Base-by-base conservation (phyloP, 1,284 basidiomycete genomes). In the Phaffia rhodozyma region DNA sequence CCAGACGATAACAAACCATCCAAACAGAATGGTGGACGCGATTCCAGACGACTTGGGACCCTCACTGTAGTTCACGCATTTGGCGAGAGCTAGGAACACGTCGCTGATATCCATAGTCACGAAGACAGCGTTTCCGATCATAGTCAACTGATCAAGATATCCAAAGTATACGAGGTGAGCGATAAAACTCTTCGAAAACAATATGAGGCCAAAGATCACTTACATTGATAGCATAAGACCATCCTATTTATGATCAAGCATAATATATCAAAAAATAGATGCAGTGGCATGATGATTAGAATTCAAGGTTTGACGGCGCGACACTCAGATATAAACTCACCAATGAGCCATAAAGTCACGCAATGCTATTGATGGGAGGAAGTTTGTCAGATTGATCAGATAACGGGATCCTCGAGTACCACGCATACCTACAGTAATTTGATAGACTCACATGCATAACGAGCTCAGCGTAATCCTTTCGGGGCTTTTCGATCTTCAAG, bases 101-200 rank as follows among this genome's bases (percentile, higher is more conserved):
- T 98, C 94, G 2, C 92, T 91, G 43, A 94, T 82, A 77, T 98
- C 94, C 94, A 97, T 98, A 73, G 91, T 94, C 72, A 94, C 82
- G 71, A 89, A 97, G 30, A 98, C 84, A 1, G 91, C 87, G 68
- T 91, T 91, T 18, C 94, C 94, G 61, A 97, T 93, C 69, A 85
- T 79, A 0, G 93, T 97, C 59, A 80, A 68, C 75, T 80, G 73
- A 62, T 73, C 9, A 47, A 29, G 23, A 67, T 5, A 16, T 43
- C 5, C 5, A 68, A 60, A 51, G 3, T n/a, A 52, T n/a, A 68
- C 68, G 23, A 9, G 21, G 50, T 62, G 16, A 65, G 61, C 30
- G 21, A 23, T 11, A 43, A 11, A 43, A 11, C 38, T 43, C 16
- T 43, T 7, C 2, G 16, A 2, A 16, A 2, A 11, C 7, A 43